Base-by-base conservation (phyloP, 495 filamentous ascomycete genomes). In the Penicillium argentinense region DNA sequence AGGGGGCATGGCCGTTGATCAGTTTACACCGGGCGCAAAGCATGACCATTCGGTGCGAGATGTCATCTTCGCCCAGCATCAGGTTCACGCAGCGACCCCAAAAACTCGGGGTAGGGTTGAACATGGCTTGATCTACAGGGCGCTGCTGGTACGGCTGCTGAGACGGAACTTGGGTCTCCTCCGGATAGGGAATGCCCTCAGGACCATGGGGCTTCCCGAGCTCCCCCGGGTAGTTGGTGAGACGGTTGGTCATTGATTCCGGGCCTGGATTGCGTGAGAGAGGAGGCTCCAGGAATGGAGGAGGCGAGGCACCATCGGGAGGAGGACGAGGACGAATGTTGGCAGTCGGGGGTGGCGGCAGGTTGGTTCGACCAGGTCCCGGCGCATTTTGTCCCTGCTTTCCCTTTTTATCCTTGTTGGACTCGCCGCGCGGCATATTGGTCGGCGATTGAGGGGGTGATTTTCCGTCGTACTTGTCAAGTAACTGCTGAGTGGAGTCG, bases 31-130 rank as follows among this genome's bases (percentile, higher is more conserved):
- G 71, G 16, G 62, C 51, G 69, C 93, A 99, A 39, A 99, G 93
- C 56, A 99, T 66, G 19, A 85, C 93, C 40, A 95, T 81, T 4
- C 93, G 81, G 68, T 97, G 81, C 19, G 87, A 84, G 28, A 87
- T 92, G 68, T 99, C 93, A 54, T 99, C 93, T 65, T 99, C 93
- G 17, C 93, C 93, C 0, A 99, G 74, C 23, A 99, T n/a, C n/a
- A n/a, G n/a, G n/a, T n/a, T n/a, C n/a, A n/a, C n/a, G n/a, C n/a
- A n/a, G n/a, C n/a, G n/a, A n/a, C n/a, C n/a, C n/a, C n/a, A n/a
- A n/a, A n/a, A n/a, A n/a, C n/a, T n/a, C n/a, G n/a, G n/a, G n/a
- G n/a, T n/a, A n/a, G n/a, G n/a, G n/a, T n/a, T n/a, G n/a, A n/a
- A n/a, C n/a, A n/a, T n/a, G n/a, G n/a, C n/a, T n/a, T n/a, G n/a